Conservation (phyloP, 306 rosid species). For the Vachellia pachyceras region DNA sequence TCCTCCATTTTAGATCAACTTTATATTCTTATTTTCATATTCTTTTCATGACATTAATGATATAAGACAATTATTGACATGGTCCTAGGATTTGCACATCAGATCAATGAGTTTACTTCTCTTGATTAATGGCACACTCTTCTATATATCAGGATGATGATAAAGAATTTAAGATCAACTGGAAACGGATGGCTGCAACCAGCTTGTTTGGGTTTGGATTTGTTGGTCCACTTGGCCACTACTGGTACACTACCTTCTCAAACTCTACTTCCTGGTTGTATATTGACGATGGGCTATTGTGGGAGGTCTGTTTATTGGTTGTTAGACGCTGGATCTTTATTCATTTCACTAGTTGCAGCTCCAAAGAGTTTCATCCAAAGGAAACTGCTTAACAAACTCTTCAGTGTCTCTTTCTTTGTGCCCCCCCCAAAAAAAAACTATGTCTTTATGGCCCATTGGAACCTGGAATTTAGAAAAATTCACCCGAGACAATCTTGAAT, state of each 20-base stretch:
- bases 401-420: neutral
- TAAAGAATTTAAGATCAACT: slow-evolving; percentile 54
- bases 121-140: slow-evolving; percentile 33
- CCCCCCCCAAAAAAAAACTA: neutral
- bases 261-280: slow-evolving; percentile 27
- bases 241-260: slow-evolving; percentile 50
- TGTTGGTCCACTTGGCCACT: slow-evolving; percentile 73
- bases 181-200: slow-evolving; percentile 66
- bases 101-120: slow-evolving; percentile 26
- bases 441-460: slow-evolving; percentile 7
- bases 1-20: slow-evolving; percentile 1
- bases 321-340: slow-evolving; percentile 12
- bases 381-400: slow-evolving; percentile 18
- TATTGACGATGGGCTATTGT: slow-evolving; percentile 27
- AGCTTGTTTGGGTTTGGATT: slow-evolving; percentile 66
- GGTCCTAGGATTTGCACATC: neutral
- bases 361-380: slow-evolving; percentile 2
- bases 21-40: slow-evolving; percentile 21
- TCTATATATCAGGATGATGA: slow-evolving; percentile 42
- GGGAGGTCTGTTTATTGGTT: slow-evolving; percentile 23
- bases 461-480: slow-evolving; percentile 12
- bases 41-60: neutral
- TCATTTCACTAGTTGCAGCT: slow-evolving; percentile 9
- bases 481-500: neutral
- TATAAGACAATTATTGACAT: no score